Evolutionary conservation across 2,329 filamentous ascomycete genomes (phyloP).

Genomic region (Exserohilum turcica): DNA sequence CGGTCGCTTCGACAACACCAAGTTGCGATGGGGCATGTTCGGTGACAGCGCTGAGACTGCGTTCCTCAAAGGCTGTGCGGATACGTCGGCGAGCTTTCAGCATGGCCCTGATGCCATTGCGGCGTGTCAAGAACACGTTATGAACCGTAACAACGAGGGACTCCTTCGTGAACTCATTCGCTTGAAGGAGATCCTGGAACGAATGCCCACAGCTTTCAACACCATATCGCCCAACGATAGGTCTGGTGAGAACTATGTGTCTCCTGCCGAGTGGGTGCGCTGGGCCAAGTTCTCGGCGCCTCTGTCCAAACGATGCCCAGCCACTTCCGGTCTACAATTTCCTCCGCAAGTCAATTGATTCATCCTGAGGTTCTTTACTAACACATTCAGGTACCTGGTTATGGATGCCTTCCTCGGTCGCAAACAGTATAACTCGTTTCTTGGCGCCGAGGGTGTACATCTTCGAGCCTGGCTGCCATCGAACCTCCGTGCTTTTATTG

Average conservation of each 20-base stretch:
- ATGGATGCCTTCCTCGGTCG: slow-evolving; percentile 38
- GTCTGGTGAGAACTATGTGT: slow-evolving; percentile 33
- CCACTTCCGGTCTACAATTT: slow-evolving; percentile 32
- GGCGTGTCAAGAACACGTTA: slow-evolving; percentile 34
- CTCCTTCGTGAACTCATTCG: slow-evolving; percentile 31
- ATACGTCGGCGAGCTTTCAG: slow-evolving; percentile 33
- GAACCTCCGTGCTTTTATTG: slow-evolving; percentile 61
- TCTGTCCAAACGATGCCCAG: slow-evolving; percentile 32
- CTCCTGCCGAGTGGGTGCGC: slow-evolving; percentile 32
- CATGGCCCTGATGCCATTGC: slow-evolving; percentile 34
- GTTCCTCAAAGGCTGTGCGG: slow-evolving; percentile 34
- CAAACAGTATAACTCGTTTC: slow-evolving; percentile 58
- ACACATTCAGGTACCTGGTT: slow-evolving; percentile 21
- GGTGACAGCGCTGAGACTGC: slow-evolving; percentile 33
- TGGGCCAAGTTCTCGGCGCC: slow-evolving; percentile 37
- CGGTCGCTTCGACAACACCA: slow-evolving; percentile 32
- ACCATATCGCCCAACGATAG: slow-evolving; percentile 29
- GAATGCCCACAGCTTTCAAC: slow-evolving; percentile 33
- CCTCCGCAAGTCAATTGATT: slow-evolving; percentile 14
- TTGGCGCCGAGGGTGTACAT: slow-evolving; percentile 59
- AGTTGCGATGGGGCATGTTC: slow-evolving; percentile 32
- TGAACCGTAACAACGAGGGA: slow-evolving; percentile 31
- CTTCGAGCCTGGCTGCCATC: slow-evolving; percentile 61
- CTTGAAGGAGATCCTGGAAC: slow-evolving; percentile 33
- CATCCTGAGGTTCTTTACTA: background rate